Percentiles rank a stretch among this genome's conserved stretches.
Evolutionary conservation across 371 early-diverging fungal species (phyloP).

Genomic region (Capniomyces stellatus): DNA sequence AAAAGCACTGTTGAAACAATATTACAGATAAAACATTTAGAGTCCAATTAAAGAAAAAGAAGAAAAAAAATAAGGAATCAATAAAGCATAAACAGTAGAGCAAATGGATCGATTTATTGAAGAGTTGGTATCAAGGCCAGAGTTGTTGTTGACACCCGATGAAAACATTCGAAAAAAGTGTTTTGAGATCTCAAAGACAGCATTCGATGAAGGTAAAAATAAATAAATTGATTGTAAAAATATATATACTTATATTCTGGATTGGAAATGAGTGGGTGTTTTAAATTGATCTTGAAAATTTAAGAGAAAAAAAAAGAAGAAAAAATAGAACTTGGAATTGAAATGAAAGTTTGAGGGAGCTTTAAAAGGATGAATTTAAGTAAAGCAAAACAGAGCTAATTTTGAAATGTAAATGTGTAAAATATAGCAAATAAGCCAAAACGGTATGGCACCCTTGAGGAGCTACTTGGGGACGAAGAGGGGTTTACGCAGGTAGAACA

Average conservation of each 20-base stretch:
- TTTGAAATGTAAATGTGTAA: too few relatives aligned
- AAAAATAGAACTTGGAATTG: too few relatives aligned
- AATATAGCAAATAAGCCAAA: background rate
- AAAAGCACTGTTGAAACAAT: too few relatives aligned
- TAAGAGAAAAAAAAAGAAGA: too few relatives aligned
- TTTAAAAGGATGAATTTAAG: too few relatives aligned
- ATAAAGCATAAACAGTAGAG: background rate
- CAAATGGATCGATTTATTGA: background rate
- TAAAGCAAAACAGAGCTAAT: too few relatives aligned
- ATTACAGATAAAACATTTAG: background rate
- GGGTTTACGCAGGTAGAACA: conserved; percentile 65
- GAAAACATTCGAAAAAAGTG: background rate
- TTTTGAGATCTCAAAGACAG: conserved; percentile 1
- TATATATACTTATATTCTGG: too few relatives aligned
- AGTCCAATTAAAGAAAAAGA: background rate
- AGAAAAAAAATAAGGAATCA: background rate
- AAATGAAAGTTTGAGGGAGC: too few relatives aligned
- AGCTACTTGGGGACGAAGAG: conserved; percentile 7
- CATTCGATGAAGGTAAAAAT: conserved; percentile 2
- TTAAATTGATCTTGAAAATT: too few relatives aligned
- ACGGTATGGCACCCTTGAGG: background rate
- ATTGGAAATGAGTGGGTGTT: too few relatives aligned
- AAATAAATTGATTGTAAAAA: too few relatives aligned
- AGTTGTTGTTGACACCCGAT: background rate
- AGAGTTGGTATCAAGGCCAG: background rate